These are phyloP conservation scores for Neurospora sublineolata DNA, from an alignment of 495 filamentous ascomycete genomes.

Conservation along the genomic window DNA sequence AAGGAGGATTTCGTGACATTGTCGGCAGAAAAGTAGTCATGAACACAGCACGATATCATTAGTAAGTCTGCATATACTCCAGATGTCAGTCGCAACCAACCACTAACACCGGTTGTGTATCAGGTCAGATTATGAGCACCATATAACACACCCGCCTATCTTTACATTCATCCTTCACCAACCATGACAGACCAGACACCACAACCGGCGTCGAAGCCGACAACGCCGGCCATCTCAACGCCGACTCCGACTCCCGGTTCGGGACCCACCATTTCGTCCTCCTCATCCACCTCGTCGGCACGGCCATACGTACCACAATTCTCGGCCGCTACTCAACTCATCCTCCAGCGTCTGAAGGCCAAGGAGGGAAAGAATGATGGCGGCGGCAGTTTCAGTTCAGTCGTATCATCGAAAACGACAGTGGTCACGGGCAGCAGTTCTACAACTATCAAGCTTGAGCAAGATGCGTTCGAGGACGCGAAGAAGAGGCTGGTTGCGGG, in stretches of 20 bases:
- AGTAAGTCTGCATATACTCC: not conserved
- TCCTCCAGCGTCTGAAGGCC: constrained; percentile 40
- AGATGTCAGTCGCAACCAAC: not conserved
- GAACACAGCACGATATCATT: not conserved
- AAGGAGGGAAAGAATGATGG: constrained; percentile 11
- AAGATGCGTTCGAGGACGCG: constrained; percentile 32
- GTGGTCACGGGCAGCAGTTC: constrained; percentile 20
- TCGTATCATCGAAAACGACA: constrained; percentile 21
- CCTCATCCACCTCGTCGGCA: constrained; percentile 10
- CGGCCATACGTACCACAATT: constrained; percentile 40
- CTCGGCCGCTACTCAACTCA: constrained; percentile 44
- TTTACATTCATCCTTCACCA: not conserved
- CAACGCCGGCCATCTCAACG: not conserved
- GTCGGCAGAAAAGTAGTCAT: not conserved
- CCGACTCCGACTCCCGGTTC: not conserved
- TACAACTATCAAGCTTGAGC: constrained; percentile 5
- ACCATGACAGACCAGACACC: not conserved
- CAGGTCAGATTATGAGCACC: not conserved
- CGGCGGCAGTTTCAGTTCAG: constrained; percentile 18
- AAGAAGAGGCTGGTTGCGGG: constrained; percentile 29
- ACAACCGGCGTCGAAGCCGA: not conserved
- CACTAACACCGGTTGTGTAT: not conserved
- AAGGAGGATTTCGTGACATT: not conserved
- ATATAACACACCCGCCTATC: not conserved
- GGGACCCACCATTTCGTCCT: not conserved